phyloP scores from a whole-genome alignment of 306 rosid genomes.

The Vachellia pachyceras region DNA sequence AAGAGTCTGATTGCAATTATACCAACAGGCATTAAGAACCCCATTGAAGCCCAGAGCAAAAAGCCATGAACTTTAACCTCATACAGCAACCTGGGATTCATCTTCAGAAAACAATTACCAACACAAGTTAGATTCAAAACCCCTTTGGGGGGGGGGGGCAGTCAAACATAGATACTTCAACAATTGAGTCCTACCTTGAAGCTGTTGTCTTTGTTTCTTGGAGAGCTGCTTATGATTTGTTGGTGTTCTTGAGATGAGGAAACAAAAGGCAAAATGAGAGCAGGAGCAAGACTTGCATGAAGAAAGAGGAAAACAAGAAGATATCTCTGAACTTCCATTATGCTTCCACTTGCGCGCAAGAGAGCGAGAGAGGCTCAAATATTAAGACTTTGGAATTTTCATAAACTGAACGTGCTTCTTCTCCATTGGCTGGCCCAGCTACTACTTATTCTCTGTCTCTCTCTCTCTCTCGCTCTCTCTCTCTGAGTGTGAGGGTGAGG shows the following conservation, averaged over 20 bases:
- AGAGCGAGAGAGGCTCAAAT: slow-evolving; percentile 9
- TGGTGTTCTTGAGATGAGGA: slow-evolving; percentile 56
- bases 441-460: slow-evolving; percentile 19
- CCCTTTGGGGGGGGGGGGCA: background rate
- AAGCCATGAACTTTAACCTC: slow-evolving; percentile 82
- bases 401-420: slow-evolving; percentile 12
- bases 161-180: background rate
- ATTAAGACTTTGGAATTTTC: background rate
- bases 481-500: slow-evolving; percentile 19
- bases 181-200: slow-evolving; percentile 48
- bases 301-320: slow-evolving; percentile 53
- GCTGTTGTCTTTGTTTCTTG: slow-evolving; percentile 42
- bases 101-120: slow-evolving; percentile 41
- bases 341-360: slow-evolving; percentile 16
- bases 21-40: slow-evolving; percentile 90
- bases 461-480: background rate
- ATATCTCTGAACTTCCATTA: slow-evolving; percentile 50
- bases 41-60: slow-evolving; percentile 92
- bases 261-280: slow-evolving; percentile 45
- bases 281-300: slow-evolving; percentile 40
- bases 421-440: slow-evolving; percentile 5
- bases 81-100: slow-evolving; percentile 56
- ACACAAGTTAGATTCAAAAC: background rate
- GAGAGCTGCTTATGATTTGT: slow-evolving; percentile 33
- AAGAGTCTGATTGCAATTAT: slow-evolving; percentile 74